Conservation (phyloP, 208 protist species). For the Trichomonas vaginalis region DNA sequence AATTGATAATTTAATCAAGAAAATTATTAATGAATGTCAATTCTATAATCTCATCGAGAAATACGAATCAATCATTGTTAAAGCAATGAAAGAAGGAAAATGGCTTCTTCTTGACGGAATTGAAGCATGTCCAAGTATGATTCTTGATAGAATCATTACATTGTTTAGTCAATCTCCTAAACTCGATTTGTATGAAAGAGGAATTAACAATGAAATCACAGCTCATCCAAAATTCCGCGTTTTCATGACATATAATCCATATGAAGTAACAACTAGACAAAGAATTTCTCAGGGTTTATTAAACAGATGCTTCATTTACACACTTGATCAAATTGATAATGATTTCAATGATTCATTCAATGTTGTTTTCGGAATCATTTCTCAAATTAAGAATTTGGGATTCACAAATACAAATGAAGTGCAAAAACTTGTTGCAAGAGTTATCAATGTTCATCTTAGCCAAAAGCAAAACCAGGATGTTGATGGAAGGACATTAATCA, state of each 20-base stretch:
- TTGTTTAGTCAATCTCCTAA: background rate
- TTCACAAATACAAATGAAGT: no score
- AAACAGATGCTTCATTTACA: background rate
- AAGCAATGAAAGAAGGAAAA: no score
- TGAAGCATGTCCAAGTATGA: background rate
- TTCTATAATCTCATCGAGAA: no score
- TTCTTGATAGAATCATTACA: background rate
- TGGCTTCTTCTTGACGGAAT: no score
- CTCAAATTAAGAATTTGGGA: background rate
- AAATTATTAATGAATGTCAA: background rate
- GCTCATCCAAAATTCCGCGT: background rate
- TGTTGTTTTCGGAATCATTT: background rate
- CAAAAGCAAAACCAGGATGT: no score
- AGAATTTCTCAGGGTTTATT: background rate
- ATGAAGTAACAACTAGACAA: background rate
- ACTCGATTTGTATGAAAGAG: background rate
- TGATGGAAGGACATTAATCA: no score
- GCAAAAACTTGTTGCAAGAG: no score
- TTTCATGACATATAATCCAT: background rate
- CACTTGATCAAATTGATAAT: background rate
- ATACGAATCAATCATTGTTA: no score
- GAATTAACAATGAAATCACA: background rate
- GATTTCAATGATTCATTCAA: background rate
- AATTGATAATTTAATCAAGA: background rate
- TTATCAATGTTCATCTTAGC: no score